Evolutionary conservation across 495 filamentous ascomycete species (phyloP), one percentile per base, ranked within the genome.

Genomic region (Evernia prunastri): DNA sequence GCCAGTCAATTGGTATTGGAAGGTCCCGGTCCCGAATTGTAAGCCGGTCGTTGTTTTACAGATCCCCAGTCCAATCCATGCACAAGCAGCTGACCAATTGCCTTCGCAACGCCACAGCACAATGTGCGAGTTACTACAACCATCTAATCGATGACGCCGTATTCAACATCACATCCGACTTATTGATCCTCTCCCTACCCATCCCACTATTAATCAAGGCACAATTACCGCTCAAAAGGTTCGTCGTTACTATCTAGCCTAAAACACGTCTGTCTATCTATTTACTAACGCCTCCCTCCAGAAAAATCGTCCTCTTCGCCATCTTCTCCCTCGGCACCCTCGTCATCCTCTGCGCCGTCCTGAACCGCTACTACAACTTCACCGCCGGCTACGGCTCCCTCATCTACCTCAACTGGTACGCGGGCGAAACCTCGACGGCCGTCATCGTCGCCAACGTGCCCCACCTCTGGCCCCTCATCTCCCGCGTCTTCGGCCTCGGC

Each of bases 281-380:
- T 56, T 37, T 23, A 71, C 66, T 65, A 65, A 69, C 33, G n/a
- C 58, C 58, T 6, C 6, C 36, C 8, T 56, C 63, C 39, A 76
- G 81, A 33, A 89, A 87, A 69, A 47, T 81, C 6, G 70, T 86
- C 35, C 76, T 88, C 0, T 72, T 77, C 17, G 68, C 69, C 37
- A 72, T 79, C 66, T 79, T 81, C 76, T 75, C 73, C 59, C 74
- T 88, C 17, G 86, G 86, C 33, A 69, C 85, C 29, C 87, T 88
- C 73, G 84, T 85, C 17, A 85, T 89, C 59, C 71, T 86, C 31
- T 82, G 81, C 25, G 82, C 84, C 2, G 76, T 85, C 56, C 74
- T 87, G 23, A 88, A 86, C 69, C 87, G 87, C 71, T 85, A 81
- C 66, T 88, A 87, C 75, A 85, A 81, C 53, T 87, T 89, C 68